A percentile compares a stretch with the other conserved stretches of the same genome.
Conservation (phyloP, 1,284 basidiomycete species). For the Leccinum fuscescens region DNA sequence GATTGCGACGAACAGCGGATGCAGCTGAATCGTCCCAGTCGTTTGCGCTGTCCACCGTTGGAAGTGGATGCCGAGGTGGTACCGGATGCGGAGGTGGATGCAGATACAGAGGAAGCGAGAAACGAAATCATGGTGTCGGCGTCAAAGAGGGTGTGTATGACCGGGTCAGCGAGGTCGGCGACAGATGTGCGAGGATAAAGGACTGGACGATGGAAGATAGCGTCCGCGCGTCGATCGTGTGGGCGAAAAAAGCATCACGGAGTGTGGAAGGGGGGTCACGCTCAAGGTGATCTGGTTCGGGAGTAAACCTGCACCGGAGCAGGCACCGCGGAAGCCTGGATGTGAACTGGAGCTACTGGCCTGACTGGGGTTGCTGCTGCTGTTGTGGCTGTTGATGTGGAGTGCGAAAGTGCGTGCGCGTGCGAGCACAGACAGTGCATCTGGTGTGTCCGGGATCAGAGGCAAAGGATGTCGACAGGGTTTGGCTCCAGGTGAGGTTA, state of each 20-base stretch:
- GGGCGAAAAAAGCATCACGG: slow-evolving; percentile 46
- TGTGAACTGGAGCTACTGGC: slow-evolving; percentile 39
- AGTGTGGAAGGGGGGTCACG: slow-evolving; percentile 40
- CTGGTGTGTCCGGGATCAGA: too few species aligned
- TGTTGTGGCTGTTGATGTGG: slow-evolving; percentile 28
- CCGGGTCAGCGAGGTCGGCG: slow-evolving; percentile 44
- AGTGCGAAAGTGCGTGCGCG: slow-evolving; percentile 7
- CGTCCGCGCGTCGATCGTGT: slow-evolving; percentile 43
- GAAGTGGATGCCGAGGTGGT: slow-evolving; percentile 1
- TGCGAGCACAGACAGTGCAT: too few species aligned
- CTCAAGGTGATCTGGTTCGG: slow-evolving; percentile 30
- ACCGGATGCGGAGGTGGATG: slow-evolving; percentile 1
- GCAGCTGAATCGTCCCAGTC: slow-evolving; percentile 56
- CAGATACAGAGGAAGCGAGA: slow-evolving; percentile 4
- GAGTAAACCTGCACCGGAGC: slow-evolving; percentile 22
- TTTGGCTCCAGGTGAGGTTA: too few species aligned
- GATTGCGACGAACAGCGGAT: slow-evolving; percentile 47
- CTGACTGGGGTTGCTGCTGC: slow-evolving; percentile 22
- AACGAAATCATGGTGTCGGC: slow-evolving; percentile 33
- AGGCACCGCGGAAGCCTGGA: slow-evolving; percentile 21
- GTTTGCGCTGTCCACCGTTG: slow-evolving; percentile 30
- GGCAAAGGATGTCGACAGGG: too few species aligned
- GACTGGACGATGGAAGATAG: slow-evolving; percentile 50
- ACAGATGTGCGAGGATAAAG: slow-evolving; percentile 33
- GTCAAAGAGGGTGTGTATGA: slow-evolving; percentile 51